Evolutionary conservation across 1,139 yeast genomes (phyloP).

Genomic region (Lodderomyces jiufengensis): DNA sequence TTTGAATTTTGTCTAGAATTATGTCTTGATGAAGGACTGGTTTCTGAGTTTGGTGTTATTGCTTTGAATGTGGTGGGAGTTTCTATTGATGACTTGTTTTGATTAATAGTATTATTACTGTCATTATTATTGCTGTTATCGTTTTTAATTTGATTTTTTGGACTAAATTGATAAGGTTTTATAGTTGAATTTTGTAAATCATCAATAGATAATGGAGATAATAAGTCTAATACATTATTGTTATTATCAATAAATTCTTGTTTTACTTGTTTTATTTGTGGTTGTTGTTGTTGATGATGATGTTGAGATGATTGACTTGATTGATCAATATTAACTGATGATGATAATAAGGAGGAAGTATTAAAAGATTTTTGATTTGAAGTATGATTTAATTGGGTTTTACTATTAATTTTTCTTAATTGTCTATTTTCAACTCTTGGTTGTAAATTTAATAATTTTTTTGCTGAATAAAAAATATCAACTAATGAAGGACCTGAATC

Average conservation of each 20-base stretch:
- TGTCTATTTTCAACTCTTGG: constrained; percentile 43
- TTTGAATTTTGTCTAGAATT: constrained; percentile 5
- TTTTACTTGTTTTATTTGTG: constrained; percentile 1
- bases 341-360: neutral
- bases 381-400: constrained; percentile 20
- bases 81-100: constrained; percentile 2
- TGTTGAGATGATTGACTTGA: constrained; percentile 1
- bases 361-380: neutral
- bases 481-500: constrained; percentile 33
- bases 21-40: constrained; percentile 7
- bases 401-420: constrained; percentile 32
- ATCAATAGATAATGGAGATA: constrained; percentile 41
- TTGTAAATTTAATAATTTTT: constrained; percentile 37
- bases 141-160: neutral
- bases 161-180: constrained; percentile 1
- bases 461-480: constrained; percentile 44
- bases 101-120: constrained; percentile 15
- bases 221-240: constrained; percentile 29
- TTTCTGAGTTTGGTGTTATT: constrained; percentile 11
- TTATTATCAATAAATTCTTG: constrained; percentile 5
- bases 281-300: constrained; percentile 1
- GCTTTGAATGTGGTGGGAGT: constrained; percentile 3
- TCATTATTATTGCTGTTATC: constrained; percentile 14
- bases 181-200: constrained; percentile 23
- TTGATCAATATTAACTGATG: neutral